phyloP scores from a whole-genome alignment of 2,329 filamentous ascomycete genomes.

The Aspergillus ochraceoroseus region DNA sequence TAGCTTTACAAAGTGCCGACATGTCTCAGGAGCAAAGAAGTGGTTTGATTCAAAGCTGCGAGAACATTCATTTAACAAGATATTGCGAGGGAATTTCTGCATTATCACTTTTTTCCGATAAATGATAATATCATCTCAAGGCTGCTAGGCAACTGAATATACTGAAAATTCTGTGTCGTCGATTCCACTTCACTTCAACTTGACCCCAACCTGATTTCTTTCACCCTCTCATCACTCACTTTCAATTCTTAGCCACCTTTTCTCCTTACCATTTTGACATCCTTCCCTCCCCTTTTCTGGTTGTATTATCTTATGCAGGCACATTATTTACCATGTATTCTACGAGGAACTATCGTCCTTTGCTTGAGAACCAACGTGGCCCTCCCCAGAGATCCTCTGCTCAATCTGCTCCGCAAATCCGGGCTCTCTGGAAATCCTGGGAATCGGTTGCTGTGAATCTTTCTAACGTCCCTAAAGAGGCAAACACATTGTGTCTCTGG shows the following conservation, averaged over 20 bases:
- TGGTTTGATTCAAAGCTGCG: too few relatives aligned
- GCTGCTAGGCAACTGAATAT: too few relatives aligned
- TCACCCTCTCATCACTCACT: too few relatives aligned
- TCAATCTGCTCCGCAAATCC: slow-evolving; percentile 12
- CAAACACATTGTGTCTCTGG: slow-evolving; percentile 45
- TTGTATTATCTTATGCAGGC: not conserved
- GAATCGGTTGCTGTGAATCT: slow-evolving; percentile 39
- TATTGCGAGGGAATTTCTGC: too few relatives aligned
- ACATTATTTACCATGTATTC: not conserved
- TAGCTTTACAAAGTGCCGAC: too few relatives aligned
- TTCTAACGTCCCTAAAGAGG: slow-evolving; percentile 31
- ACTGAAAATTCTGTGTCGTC: too few relatives aligned
- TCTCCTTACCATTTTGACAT: not conserved
- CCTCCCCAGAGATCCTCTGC: not conserved
- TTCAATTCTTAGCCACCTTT: not conserved
- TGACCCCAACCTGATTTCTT: too few relatives aligned
- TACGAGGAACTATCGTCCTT: not conserved
- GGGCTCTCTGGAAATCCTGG: slow-evolving; percentile 38
- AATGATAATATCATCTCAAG: too few relatives aligned
- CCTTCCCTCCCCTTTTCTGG: not conserved
- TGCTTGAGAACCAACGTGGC: not conserved
- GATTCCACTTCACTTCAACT: too few relatives aligned
- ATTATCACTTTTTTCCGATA: too few relatives aligned
- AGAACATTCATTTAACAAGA: too few relatives aligned
- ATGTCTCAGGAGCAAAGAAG: too few relatives aligned